A percentile compares a stretch with the other conserved stretches of the same genome.
Evolutionary conservation across 352 stramenopile genomes (phyloP).

Genomic region (Thraustochytrium sp.): DNA sequence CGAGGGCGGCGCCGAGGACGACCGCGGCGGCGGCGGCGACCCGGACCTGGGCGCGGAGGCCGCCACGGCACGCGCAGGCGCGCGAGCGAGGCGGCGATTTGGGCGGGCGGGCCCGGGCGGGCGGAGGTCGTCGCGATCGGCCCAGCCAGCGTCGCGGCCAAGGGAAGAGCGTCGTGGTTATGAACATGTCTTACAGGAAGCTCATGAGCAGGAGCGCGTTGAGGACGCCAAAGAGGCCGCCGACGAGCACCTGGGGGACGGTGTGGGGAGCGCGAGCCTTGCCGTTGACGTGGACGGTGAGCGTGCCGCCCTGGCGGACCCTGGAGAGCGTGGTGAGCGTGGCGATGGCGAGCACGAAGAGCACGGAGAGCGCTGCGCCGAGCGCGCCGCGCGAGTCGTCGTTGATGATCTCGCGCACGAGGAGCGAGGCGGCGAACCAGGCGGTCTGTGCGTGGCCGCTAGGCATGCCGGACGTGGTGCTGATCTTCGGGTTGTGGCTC

Average conservation of each 20-base stretch:
- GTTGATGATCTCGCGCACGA: neutral
- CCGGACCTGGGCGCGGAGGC: no score
- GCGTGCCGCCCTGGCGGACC: neutral
- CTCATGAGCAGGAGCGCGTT: neutral
- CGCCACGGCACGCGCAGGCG: no score
- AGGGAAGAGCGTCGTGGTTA: no score
- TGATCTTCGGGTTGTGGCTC: conserved; percentile 3
- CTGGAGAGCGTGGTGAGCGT: neutral
- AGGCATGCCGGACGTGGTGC: conserved; percentile 32
- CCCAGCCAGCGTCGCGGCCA: no score
- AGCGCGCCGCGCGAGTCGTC: neutral
- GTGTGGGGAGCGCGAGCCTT: neutral
- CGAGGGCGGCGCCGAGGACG: no score
- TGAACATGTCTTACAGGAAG: neutral
- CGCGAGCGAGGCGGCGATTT: no score
- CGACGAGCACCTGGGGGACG: neutral
- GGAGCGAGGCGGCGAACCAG: neutral
- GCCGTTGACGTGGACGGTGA: conserved; percentile 29
- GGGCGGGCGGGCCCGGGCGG: no score
- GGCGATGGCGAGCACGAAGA: neutral
- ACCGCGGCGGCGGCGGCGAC: no score
- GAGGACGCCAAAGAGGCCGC: neutral
- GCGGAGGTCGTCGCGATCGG: no score
- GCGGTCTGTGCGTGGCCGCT: conserved; percentile 32
- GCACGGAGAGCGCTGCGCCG: neutral